Conservation (phyloP, 208 protist species). For the Phytomonas sp. region DNA sequence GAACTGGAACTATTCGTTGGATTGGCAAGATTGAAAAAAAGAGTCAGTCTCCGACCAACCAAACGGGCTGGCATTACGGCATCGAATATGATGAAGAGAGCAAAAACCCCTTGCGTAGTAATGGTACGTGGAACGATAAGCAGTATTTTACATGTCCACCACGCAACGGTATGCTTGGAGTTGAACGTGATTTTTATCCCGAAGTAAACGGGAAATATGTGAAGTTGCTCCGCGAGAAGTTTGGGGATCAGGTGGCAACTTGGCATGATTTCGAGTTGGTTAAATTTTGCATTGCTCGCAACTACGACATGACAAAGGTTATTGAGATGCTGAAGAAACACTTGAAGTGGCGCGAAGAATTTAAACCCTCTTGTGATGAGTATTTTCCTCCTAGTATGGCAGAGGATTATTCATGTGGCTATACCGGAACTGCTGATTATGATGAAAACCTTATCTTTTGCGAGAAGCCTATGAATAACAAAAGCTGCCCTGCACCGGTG, state of each 20-base stretch:
- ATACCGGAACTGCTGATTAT: conserved; percentile 51
- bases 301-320: conserved; percentile 70
- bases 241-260: conserved; percentile 43
- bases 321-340: conserved; percentile 71
- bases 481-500: conserved; percentile 41
- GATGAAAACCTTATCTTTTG: conserved; percentile 81
- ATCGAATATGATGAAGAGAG: conserved; percentile 66
- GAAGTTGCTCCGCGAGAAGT: conserved; percentile 34
- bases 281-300: conserved; percentile 79
- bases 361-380: conserved; percentile 51
- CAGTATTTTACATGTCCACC: conserved; percentile 46
- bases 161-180: conserved; percentile 35
- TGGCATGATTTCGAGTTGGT: conserved; percentile 80
- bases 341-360: conserved; percentile 52
- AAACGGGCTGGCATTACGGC: conserved; percentile 38
- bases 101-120: conserved; percentile 26
- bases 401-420: conserved; percentile 68
- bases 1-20: conserved; percentile 51
- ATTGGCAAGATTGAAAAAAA: conserved; percentile 57
- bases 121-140: conserved; percentile 49
- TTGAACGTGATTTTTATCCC: conserved; percentile 31
- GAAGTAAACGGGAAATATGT: conserved; percentile 51
- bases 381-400: conserved; percentile 62
- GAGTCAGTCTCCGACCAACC: conserved; percentile 31
- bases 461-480: conserved; percentile 67